Evolutionary conservation across 345 rosid species (phyloP), one percentile per base, ranked within the genome.

Genomic region (Moringa oleifera): DNA sequence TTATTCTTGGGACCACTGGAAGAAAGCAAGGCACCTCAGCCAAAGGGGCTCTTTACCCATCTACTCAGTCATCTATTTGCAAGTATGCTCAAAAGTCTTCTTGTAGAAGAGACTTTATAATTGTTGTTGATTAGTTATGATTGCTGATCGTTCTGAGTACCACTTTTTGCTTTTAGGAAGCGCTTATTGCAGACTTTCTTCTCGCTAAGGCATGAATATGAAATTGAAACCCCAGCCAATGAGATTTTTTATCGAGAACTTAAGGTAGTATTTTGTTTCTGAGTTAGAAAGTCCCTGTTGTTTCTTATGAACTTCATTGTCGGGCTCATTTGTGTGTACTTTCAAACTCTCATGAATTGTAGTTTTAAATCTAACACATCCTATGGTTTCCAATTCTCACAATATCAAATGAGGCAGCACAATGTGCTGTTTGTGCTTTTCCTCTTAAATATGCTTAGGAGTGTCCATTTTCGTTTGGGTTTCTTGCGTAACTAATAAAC

Each of bases 11-110:
- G 68, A 94, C 97, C 53, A 86, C 86, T 0, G 97, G 99, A 50
- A 85, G 96, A 75, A 90, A 90, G 78, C 99, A 90, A 73, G 99
- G 99, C 24, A 83, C 97, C 49, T 90, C 97, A 59, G 79, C 90
- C 49, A 93, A 82, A 83, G 89, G 91, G 63, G 89, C 96, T 36
- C 69, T 81, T 63, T 83, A 78, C 67, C 95, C 85, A 64, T 82
- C 97, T 52, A 86, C 96, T 0, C 80, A 80, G 65, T 86, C 97
- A 73, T 85, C 73, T 63, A 65, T 93, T 68, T 88, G 97, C 96
- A 93, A 93, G 98, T 90, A 83, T 76, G 88, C 21, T 25, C 37
- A 66, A 24, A 53, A 64, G 18, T 54, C 57, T 61, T 65, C 46
- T 66, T 15, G 18, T 56, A 24, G 47, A 33, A 52, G 50, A 53